A percentile compares a stretch with the other conserved stretches of the same genome.
phyloP scores from a whole-genome alignment of 768 basidiomycete genomes.

The Suillus hirtellus region DNA sequence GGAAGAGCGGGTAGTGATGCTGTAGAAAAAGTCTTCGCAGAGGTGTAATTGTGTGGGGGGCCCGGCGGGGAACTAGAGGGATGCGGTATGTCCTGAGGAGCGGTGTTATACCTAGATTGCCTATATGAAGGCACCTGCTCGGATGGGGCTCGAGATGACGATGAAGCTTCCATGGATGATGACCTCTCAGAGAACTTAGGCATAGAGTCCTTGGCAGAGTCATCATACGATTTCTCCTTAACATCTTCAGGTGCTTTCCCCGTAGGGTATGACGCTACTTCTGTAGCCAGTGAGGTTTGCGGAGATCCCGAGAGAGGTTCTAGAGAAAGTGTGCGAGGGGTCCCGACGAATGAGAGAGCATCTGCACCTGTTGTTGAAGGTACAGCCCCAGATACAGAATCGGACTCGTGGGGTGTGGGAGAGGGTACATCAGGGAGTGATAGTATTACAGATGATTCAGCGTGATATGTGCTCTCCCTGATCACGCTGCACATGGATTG shows the following conservation, averaged over 20 bases:
- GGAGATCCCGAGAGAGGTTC: not conserved
- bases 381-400: not conserved
- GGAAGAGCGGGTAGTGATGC: not conserved
- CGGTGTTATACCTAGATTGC: not conserved
- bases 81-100: not conserved
- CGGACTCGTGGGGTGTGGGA: not conserved
- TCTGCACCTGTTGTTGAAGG: not conserved
- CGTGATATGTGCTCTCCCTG: not conserved
- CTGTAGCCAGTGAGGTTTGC: not conserved
- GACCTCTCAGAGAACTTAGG: not conserved
- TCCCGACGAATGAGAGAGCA: no score
- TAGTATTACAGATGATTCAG: not conserved
- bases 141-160: not conserved
- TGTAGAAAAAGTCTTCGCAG: not conserved
- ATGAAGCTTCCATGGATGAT: not conserved
- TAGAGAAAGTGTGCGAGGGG: not conserved
- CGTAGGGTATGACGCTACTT: not conserved
- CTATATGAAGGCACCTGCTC: not conserved
- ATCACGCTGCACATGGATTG: not conserved
- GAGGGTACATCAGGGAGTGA: not conserved
- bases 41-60: not conserved
- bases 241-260: not conserved
- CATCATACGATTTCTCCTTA: not conserved
- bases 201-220: not conserved
- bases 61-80: no score